Evolutionary conservation across 495 filamentous ascomycete genomes (phyloP).

Genomic region (Penicillium maclennaniae): DNA sequence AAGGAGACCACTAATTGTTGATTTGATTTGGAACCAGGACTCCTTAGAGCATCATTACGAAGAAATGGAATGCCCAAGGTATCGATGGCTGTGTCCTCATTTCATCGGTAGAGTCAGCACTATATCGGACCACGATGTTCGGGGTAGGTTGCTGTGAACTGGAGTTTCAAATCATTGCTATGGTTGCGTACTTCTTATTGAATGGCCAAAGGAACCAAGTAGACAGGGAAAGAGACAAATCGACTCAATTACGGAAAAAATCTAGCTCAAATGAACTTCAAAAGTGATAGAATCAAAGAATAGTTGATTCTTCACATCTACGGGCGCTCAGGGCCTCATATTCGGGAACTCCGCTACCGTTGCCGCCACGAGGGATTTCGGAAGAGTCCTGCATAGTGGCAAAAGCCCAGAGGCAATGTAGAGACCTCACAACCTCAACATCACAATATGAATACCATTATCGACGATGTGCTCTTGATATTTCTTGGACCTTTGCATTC

Average conservation of each 20-base stretch:
- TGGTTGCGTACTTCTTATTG: not conserved
- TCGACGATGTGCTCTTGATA: not conserved
- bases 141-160: not conserved
- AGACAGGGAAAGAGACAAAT: too few relatives aligned
- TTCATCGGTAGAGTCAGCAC: not conserved
- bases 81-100: not conserved
- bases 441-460: not conserved
- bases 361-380: constrained; percentile 15
- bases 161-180: not conserved
- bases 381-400: constrained; percentile 8
- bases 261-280: not conserved
- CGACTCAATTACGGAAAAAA: too few relatives aligned
- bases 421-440: not conserved
- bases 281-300: not conserved
- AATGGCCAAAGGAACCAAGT: not conserved
- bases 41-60: not conserved
- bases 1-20: not conserved
- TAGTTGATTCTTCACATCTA: not conserved
- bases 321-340: constrained; percentile 1
- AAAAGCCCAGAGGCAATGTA: not conserved
- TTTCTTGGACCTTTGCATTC: not conserved
- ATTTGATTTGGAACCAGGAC: not conserved
- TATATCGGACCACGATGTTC: not conserved
- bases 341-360: constrained; percentile 2
- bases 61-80: not conserved